Evolutionary conservation across 345 rosid genomes (phyloP).

Genomic region (Corchorus olitorius): DNA sequence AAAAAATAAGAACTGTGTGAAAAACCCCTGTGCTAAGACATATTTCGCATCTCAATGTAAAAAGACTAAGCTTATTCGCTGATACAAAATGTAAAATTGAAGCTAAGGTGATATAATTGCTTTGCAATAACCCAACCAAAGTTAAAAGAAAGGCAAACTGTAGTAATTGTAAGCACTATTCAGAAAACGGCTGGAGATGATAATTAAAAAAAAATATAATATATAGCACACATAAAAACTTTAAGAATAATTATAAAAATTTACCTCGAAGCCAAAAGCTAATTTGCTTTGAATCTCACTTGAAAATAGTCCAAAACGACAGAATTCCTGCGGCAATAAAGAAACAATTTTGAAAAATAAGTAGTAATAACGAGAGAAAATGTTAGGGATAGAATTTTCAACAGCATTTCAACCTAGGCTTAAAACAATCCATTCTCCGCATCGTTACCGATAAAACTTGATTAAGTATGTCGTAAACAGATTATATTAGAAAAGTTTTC

Average conservation of each 20-base stretch:
- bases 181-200: neutral
- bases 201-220: neutral
- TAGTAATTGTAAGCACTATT: neutral
- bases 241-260: neutral
- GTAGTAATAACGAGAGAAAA: neutral
- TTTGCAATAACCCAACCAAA: neutral
- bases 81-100: neutral
- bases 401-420: neutral
- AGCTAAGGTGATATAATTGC: slow-evolving; percentile 9
- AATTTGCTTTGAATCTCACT: slow-evolving; percentile 6
- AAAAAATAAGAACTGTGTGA: neutral
- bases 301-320: slow-evolving; percentile 6
- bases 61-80: slow-evolving; percentile 12
- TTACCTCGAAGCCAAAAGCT: slow-evolving; percentile 7
- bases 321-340: neutral
- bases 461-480: neutral
- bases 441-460: slow-evolving; percentile 25
- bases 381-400: neutral
- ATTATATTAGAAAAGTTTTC: neutral
- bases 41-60: slow-evolving; percentile 21
- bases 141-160: neutral
- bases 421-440: neutral
- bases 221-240: neutral
- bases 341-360: no score
- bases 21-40: slow-evolving; percentile 16